Conservation (phyloP, 1,139 yeast species). For the Meyerozyma athensensis region DNA sequence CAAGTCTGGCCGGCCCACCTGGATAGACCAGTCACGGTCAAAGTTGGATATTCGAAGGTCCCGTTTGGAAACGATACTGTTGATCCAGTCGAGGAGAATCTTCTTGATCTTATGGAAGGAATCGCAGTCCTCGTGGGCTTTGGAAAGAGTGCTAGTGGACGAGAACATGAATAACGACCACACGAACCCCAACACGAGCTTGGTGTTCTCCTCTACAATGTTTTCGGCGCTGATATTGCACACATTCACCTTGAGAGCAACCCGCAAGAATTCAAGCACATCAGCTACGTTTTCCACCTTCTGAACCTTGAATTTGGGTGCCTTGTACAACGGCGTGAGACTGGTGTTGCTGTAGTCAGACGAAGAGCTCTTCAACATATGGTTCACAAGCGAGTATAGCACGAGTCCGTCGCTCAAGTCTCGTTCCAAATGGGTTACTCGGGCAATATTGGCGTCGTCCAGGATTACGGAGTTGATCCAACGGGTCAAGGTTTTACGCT, state of each 20-base stretch:
- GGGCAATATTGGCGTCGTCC: conserved; percentile 4
- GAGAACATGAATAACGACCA: conserved; percentile 55
- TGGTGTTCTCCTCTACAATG: conserved; percentile 58
- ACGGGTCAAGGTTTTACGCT: conserved; percentile 12
- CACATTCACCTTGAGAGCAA: conserved; percentile 46
- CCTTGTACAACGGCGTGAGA: conserved; percentile 33
- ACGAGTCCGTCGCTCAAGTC: conserved; percentile 12
- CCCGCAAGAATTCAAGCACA: conserved; percentile 50
- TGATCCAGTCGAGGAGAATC: conserved; percentile 34
- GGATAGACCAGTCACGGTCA: conserved; percentile 37
- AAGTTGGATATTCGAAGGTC: conserved; percentile 25
- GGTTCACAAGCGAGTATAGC: conserved; percentile 5
- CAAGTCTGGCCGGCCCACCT: conserved; percentile 25
- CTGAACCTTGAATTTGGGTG: conserved; percentile 54
- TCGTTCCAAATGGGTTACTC: conserved; percentile 8
- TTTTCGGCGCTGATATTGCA: conserved; percentile 66
- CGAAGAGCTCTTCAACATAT: background rate
- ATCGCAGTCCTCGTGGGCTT: conserved; percentile 30
- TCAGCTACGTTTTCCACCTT: conserved; percentile 59
- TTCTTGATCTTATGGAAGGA: conserved; percentile 29
- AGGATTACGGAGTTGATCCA: conserved; percentile 10
- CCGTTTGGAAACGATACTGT: conserved; percentile 17
- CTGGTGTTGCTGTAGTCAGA: background rate
- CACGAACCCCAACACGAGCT: conserved; percentile 58
- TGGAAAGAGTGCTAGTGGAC: conserved; percentile 33